Evolutionary conservation across 1,139 yeast species (phyloP).

Genomic region (Kurtzmaniella natalensis): DNA sequence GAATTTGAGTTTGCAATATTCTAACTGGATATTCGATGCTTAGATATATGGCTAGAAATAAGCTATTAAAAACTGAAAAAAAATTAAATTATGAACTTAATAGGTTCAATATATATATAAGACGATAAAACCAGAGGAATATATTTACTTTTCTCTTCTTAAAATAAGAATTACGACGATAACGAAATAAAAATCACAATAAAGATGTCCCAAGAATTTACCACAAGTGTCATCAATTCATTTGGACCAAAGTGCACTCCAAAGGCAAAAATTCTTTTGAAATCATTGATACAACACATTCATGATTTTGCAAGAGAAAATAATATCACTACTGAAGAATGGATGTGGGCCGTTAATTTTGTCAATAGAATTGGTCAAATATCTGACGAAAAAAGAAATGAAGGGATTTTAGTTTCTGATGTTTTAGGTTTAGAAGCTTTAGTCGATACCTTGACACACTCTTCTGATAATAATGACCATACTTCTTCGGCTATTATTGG

Average conservation of each 20-base stretch:
- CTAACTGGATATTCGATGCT: too few relatives aligned
- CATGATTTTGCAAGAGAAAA: constrained; percentile 15
- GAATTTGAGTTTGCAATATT: too few relatives aligned
- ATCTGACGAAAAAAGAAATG: constrained; percentile 13
- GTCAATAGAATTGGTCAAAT: constrained; percentile 14
- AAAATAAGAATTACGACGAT: too few relatives aligned
- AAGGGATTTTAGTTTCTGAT: constrained; percentile 14
- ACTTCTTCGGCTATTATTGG: constrained; percentile 28
- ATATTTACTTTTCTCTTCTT: too few relatives aligned
- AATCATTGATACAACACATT: constrained; percentile 17
- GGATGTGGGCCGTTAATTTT: constrained; percentile 14
- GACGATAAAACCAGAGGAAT: too few relatives aligned
- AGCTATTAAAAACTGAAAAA: too few relatives aligned
- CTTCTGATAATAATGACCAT: constrained; percentile 16
- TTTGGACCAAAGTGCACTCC: constrained; percentile 27
- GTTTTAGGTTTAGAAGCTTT: constrained; percentile 13
- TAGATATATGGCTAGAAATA: too few relatives aligned
- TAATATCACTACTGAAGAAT: constrained; percentile 14
- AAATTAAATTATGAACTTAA: too few relatives aligned
- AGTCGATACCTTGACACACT: constrained; percentile 17
- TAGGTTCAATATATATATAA: too few relatives aligned
- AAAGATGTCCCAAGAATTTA: constrained; percentile 26
- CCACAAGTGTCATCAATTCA: constrained; percentile 20
- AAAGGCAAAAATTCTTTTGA: constrained; percentile 17
- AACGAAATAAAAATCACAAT: too few relatives aligned